These are phyloP conservation scores for Astrothelium subdiscretum DNA, from an alignment of 495 filamentous ascomycete genomes.

Conservation along the genomic window DNA sequence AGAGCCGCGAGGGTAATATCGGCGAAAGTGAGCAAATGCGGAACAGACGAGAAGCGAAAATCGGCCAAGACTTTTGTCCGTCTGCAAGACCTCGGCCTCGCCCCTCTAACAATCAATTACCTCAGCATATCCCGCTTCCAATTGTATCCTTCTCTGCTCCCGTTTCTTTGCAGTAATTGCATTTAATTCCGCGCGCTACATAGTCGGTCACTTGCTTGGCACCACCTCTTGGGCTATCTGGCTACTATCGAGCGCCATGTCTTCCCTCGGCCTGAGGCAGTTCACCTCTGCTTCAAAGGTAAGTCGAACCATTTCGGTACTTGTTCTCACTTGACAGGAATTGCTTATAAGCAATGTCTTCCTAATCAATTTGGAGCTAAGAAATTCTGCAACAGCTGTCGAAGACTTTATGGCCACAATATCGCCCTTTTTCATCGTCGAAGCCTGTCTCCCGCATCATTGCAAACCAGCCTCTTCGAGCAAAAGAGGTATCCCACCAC, in stretches of 20 bases:
- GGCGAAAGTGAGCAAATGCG: not conserved
- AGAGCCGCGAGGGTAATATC: no score
- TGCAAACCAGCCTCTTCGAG: conserved; percentile 69
- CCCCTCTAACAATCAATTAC: conserved; percentile 1
- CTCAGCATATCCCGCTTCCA: not conserved
- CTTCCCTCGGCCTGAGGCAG: conserved; percentile 48
- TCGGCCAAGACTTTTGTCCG: not conserved
- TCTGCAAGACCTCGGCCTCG: not conserved
- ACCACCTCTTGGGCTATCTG: not conserved
- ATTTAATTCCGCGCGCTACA: not conserved
- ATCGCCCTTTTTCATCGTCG: conserved; percentile 75
- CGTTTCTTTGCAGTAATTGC: not conserved
- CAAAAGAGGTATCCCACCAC: conserved; percentile 79
- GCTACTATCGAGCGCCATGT: conserved; percentile 30
- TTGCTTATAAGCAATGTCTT: not conserved
- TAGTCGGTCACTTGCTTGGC: not conserved
- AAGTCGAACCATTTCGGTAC: conserved; percentile 10
- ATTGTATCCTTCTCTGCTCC: not conserved
- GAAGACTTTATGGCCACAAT: conserved; percentile 40
- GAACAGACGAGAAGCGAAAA: not conserved
- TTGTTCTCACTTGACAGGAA: conserved; percentile 7
- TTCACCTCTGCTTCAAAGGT: conserved; percentile 47
- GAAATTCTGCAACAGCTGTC: conserved; percentile 28
- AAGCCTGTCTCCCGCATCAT: conserved; percentile 71
- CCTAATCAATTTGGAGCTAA: conserved; percentile 18